Conservation (phyloP, 192 early-diverging fungal genomes). For the Gryganskiella cystojenkinii region DNA sequence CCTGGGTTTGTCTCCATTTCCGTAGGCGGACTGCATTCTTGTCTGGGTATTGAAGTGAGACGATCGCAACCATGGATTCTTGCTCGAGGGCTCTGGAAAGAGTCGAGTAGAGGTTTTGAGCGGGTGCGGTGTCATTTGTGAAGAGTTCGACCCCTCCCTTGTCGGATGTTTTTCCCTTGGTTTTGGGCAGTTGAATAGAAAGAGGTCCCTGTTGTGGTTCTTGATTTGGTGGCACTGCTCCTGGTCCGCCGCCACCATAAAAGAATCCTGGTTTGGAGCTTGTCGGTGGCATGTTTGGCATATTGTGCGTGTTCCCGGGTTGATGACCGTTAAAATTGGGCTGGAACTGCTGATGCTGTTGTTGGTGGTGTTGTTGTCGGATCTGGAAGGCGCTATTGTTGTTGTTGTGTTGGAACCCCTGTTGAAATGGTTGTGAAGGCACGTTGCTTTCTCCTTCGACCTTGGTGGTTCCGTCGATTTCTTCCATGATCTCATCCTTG, state of each 20-base stretch:
- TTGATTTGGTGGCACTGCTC: slow-evolving; percentile 2
- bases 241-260: slow-evolving; percentile 1
- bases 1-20: slow-evolving; percentile 30
- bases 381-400: slow-evolving; percentile 3
- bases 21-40: slow-evolving; percentile 30
- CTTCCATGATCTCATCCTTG: not conserved
- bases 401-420: not conserved
- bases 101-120: slow-evolving; percentile 25
- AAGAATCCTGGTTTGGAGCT: slow-evolving; percentile 8
- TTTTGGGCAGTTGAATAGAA: not conserved
- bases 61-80: slow-evolving; percentile 41
- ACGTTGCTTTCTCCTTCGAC: slow-evolving; percentile 3
- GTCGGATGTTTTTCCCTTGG: slow-evolving; percentile 5
- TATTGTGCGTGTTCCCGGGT: slow-evolving; percentile 2
- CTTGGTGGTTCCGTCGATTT: not conserved
- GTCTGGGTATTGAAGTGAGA: slow-evolving; percentile 44
- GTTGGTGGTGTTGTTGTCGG: slow-evolving; percentile 20
- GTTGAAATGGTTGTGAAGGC: not conserved
- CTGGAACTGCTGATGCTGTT: not conserved
- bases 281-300: slow-evolving; percentile 30
- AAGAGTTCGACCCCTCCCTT: slow-evolving; percentile 2
- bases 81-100: slow-evolving; percentile 28
- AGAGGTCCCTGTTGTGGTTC: not conserved
- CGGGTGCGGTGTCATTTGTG: slow-evolving; percentile 6
- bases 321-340: slow-evolving; percentile 10